Percentiles rank a stretch among this genome's conserved stretches.
Conservation (phyloP, 805 yeast genomes). For the Candida orba region DNA sequence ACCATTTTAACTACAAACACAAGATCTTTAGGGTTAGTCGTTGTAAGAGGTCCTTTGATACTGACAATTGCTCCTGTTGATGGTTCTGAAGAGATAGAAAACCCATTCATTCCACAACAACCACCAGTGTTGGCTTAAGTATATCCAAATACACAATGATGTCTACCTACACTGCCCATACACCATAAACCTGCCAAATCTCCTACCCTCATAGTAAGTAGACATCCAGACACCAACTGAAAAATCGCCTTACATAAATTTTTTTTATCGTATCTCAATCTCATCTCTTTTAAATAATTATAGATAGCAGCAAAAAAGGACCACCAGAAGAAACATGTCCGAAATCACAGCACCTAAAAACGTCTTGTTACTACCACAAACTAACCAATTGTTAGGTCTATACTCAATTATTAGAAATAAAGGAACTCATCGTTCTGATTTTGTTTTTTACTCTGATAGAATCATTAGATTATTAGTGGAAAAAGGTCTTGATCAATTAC, state of each 20-base stretch:
- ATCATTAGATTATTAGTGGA: conserved; percentile 91
- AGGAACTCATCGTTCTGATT: conserved; percentile 79
- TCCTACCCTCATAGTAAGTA: too few species aligned
- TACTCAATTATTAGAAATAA: conserved; percentile 86
- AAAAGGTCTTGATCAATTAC: conserved; percentile 90
- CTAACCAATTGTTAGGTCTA: conserved; percentile 82
- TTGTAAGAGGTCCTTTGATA: conserved; percentile 78
- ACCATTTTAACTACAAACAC: conserved; percentile 46
- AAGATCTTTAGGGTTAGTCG: conserved; percentile 68
- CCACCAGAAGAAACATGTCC: not conserved
- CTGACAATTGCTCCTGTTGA: conserved; percentile 65
- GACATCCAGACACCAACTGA: too few species aligned
- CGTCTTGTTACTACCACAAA: conserved; percentile 72
- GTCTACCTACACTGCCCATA: not conserved
- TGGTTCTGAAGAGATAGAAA: conserved; percentile 63
- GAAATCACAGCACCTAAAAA: conserved; percentile 28
- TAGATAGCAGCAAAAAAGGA: not conserved
- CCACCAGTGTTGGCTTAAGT: conserved; percentile 2
- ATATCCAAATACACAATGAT: not conserved
- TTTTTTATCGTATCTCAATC: too few species aligned
- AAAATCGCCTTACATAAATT: too few species aligned
- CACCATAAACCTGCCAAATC: not conserved
- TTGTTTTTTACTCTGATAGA: conserved; percentile 91
- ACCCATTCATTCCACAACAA: conserved; percentile 46
- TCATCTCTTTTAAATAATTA: not conserved